These are phyloP conservation scores for Aegilops longissima DNA, from an alignment of 176 grass and related monocot genomes.

Conservation along the genomic window DNA sequence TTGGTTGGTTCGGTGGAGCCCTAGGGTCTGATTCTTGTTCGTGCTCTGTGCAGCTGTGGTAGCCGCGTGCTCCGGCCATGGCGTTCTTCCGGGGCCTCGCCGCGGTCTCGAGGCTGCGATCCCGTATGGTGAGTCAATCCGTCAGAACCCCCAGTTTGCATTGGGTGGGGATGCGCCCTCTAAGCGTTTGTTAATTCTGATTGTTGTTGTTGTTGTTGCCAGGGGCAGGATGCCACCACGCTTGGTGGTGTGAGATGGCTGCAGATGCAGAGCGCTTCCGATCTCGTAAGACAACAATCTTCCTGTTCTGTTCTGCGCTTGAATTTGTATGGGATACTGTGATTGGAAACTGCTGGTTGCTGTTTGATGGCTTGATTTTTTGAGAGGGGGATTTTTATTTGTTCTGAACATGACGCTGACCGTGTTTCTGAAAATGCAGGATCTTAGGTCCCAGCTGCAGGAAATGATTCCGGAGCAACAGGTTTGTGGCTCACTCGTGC, in stretches of 20 bases:
- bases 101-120: constrained; percentile 63
- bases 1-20: neutral
- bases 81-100: constrained; percentile 72
- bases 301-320: neutral
- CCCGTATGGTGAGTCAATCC: constrained; percentile 58
- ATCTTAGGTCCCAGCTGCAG: constrained; percentile 89
- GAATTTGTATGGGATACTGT: neutral
- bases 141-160: neutral
- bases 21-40: neutral
- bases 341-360: neutral
- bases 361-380: constrained; percentile 11
- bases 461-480: constrained; percentile 98
- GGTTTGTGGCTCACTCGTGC: constrained; percentile 35
- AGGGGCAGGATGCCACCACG: constrained; percentile 74
- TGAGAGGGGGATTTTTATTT: neutral
- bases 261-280: constrained; percentile 80
- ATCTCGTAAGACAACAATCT: constrained; percentile 57
- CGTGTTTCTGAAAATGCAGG: constrained; percentile 59
- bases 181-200: neutral
- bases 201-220: neutral
- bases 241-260: constrained; percentile 90
- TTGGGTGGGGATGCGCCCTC: neutral
- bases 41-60: constrained; percentile 33
- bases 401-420: neutral
- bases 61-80: constrained; percentile 49